phyloP scores from a whole-genome alignment of 139 green algal genomes.

The Diplosphaera chodatii region DNA sequence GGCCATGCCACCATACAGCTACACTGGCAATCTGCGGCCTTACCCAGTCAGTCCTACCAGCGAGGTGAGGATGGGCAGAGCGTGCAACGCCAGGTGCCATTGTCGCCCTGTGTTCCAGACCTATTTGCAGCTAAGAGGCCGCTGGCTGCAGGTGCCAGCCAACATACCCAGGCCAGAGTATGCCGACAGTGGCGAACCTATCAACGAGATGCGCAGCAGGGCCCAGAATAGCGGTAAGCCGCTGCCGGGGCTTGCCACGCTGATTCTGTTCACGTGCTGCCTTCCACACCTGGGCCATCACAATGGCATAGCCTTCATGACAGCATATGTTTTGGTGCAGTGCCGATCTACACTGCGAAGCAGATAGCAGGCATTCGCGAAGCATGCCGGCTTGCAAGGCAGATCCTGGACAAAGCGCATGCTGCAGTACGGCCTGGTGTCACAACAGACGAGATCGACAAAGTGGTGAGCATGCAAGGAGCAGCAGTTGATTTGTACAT shows the following conservation, averaged over 20 bases:
- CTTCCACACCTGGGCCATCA: no score
- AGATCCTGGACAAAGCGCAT: constrained; percentile 77
- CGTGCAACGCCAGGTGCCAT: no score
- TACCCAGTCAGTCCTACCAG: constrained; percentile 58
- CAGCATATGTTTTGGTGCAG: no score
- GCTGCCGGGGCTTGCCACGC: no score
- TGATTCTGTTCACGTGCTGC: no score
- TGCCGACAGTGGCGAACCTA: constrained; percentile 44
- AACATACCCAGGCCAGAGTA: constrained; percentile 66
- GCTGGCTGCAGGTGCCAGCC: constrained; percentile 66
- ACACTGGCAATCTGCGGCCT: constrained; percentile 81
- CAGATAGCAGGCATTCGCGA: constrained; percentile 68
- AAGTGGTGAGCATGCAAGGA: no score
- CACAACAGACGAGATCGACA: constrained; percentile 94
- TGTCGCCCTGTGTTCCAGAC: no score
- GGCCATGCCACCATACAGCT: constrained; percentile 72
- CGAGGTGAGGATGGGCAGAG: constrained; percentile 31
- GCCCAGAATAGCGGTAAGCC: constrained; percentile 64
- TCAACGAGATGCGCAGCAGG: constrained; percentile 60
- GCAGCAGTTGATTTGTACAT: no score
- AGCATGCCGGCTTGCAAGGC: constrained; percentile 63
- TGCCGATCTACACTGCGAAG: constrained; percentile 45
- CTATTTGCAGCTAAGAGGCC: no score
- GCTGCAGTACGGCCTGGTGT: constrained; percentile 65
- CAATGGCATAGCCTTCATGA: no score